Percentiles rank a stretch among this genome's conserved stretches.
Conservation (phyloP, 2,329 filamentous ascomycete genomes). For the Epichloe sylvatica region DNA sequence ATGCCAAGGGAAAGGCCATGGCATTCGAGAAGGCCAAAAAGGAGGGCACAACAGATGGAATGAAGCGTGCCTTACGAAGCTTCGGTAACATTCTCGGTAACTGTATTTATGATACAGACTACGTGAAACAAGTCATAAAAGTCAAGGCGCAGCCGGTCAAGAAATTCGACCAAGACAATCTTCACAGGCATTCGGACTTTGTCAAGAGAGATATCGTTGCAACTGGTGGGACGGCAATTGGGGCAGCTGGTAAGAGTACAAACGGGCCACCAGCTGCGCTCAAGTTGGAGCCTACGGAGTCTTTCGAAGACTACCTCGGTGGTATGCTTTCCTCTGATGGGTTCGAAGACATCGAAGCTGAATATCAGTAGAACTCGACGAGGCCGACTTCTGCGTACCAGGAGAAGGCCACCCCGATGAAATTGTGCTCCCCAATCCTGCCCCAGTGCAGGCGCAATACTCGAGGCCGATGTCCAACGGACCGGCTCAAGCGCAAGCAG, state of each 20-base stretch:
- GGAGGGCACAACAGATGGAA: slow-evolving; percentile 84
- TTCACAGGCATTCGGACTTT: slow-evolving; percentile 72
- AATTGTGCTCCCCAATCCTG: slow-evolving; percentile 38
- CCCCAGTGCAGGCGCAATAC: slow-evolving; percentile 10
- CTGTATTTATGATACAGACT: slow-evolving; percentile 95
- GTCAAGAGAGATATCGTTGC: slow-evolving; percentile 41
- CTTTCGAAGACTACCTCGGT: slow-evolving; percentile 38
- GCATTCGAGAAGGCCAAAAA: slow-evolving; percentile 99
- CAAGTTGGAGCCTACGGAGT: slow-evolving; percentile 25
- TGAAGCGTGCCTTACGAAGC: slow-evolving; percentile 78
- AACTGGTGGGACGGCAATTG: slow-evolving; percentile 7
- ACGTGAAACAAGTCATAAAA: slow-evolving; percentile 77
- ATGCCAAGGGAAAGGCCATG: slow-evolving; percentile 84
- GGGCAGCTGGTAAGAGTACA: not conserved
- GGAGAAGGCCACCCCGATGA: slow-evolving; percentile 65
- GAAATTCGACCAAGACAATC: slow-evolving; percentile 63
- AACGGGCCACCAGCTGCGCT: slow-evolving; percentile 7
- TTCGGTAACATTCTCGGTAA: slow-evolving; percentile 98
- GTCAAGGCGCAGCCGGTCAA: slow-evolving; percentile 61
- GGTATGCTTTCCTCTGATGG: slow-evolving; percentile 27
- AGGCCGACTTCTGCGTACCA: slow-evolving; percentile 58
- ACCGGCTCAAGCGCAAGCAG: slow-evolving; percentile 9
- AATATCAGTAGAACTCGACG: slow-evolving; percentile 50
- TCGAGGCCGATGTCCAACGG: slow-evolving; percentile 10
- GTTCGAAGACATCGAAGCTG: slow-evolving; percentile 24